phyloP scores from a whole-genome alignment of 306 rosid genomes.

The Ochetophila trinervis region DNA sequence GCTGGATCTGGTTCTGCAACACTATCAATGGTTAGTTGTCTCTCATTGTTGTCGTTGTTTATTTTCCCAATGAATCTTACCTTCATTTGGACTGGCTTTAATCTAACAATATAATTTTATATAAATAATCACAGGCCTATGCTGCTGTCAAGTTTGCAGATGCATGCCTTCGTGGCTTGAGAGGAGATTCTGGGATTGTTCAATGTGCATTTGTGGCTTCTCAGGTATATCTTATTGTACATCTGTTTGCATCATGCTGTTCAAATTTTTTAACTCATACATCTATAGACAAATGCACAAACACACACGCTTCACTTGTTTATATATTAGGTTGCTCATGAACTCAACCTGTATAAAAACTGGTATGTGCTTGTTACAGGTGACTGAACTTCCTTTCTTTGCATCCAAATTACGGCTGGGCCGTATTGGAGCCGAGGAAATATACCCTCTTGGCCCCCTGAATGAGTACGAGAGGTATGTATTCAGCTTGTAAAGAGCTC shows the following conservation, averaged over 20 bases:
- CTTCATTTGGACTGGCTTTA: not conserved
- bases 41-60: slow-evolving; percentile 3
- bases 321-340: not conserved
- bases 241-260: slow-evolving; percentile 6
- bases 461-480: slow-evolving; percentile 84
- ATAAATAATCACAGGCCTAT: slow-evolving; percentile 55
- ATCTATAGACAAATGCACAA: not conserved
- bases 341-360: slow-evolving; percentile 7
- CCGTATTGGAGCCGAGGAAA: slow-evolving; percentile 76
- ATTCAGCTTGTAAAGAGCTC: not conserved
- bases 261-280: not conserved
- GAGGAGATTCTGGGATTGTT: slow-evolving; percentile 75
- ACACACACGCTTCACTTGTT: not conserved
- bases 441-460: slow-evolving; percentile 70
- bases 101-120: not conserved
- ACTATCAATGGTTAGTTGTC: slow-evolving; percentile 71
- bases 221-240: slow-evolving; percentile 35
- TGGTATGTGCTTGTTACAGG: slow-evolving; percentile 37
- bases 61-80: slow-evolving; percentile 4
- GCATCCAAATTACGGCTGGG: slow-evolving; percentile 87
- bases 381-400: slow-evolving; percentile 89
- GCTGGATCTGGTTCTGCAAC: slow-evolving; percentile 99
- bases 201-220: slow-evolving; percentile 84
- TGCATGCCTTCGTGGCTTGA: slow-evolving; percentile 71
- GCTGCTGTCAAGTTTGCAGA: slow-evolving; percentile 89